phyloP scores from a whole-genome alignment of 805 yeast species.

The Candida berthetii region DNA sequence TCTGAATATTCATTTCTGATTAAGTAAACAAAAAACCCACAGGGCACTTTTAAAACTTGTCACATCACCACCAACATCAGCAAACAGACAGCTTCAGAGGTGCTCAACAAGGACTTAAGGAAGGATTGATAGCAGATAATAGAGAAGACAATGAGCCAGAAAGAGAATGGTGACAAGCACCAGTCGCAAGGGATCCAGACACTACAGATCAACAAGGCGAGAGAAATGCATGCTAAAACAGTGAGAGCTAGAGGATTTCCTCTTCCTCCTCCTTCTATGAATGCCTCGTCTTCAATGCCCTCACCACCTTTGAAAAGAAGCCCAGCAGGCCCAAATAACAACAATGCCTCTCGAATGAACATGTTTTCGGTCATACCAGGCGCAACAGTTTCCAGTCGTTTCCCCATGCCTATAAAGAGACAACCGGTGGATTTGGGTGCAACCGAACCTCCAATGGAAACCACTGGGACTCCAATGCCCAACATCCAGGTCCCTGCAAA shows the following conservation, averaged over 20 bases:
- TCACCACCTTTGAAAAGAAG: neutral
- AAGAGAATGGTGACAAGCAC: conserved; percentile 1
- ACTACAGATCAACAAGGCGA: conserved; percentile 51
- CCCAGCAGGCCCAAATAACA: too few species aligned
- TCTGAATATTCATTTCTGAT: too few species aligned
- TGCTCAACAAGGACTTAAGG: too few species aligned
- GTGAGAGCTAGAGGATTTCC: conserved; percentile 23
- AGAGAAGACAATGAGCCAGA: neutral
- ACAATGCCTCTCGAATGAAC: neutral
- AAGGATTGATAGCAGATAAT: neutral
- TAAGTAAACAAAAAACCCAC: neutral
- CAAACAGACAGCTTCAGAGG: too few species aligned
- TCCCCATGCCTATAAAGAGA: neutral
- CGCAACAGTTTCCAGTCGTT: neutral
- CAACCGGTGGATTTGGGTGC: conserved; percentile 1
- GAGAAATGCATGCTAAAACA: conserved; percentile 48
- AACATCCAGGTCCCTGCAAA: conserved; percentile 35
- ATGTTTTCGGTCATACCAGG: neutral
- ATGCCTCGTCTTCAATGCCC: conserved; percentile 1
- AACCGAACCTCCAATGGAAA: conserved; percentile 5
- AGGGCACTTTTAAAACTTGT: neutral
- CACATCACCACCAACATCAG: neutral
- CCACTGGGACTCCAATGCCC: conserved; percentile 6
- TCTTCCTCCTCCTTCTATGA: conserved; percentile 5
- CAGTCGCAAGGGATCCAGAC: conserved; percentile 39